Evolutionary conservation across 2,329 filamentous ascomycete genomes (phyloP).

Genomic region (Cercospora sesami): DNA sequence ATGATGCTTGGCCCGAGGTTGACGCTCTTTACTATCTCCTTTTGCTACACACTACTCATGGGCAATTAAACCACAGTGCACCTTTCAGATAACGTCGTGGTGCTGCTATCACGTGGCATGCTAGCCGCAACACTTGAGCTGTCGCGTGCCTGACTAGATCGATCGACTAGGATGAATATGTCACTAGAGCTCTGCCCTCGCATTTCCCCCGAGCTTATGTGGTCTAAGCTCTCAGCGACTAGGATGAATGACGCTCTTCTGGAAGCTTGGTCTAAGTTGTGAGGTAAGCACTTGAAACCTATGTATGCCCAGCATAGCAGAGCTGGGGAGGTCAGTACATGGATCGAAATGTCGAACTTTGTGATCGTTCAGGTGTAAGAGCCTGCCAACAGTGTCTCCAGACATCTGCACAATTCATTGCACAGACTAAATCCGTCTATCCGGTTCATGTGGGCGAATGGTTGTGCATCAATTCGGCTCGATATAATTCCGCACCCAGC

Average conservation of each 20-base stretch:
- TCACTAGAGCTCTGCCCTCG: neutral
- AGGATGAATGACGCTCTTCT: neutral
- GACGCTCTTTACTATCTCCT: neutral
- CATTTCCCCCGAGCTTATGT: neutral
- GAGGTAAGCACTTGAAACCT: neutral
- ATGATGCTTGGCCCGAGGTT: neutral
- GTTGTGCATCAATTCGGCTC: neutral
- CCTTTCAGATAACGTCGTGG: neutral
- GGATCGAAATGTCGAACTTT: too few species aligned
- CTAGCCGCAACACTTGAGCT: neutral
- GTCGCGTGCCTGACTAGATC: neutral
- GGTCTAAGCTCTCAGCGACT: neutral
- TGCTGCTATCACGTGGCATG: neutral
- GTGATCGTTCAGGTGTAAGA: too few species aligned
- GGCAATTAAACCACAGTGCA: neutral
- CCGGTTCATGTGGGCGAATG: neutral
- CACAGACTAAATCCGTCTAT: neutral
- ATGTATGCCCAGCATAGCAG: neutral
- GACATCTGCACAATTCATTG: neutral
- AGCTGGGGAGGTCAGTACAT: too few species aligned
- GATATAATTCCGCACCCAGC: neutral
- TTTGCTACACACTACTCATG: neutral
- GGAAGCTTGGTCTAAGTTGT: neutral
- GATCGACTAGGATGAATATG: neutral
- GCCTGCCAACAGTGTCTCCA: neutral